A percentile compares a stretch with the other conserved stretches of the same genome.
Evolutionary conservation across 2,329 filamentous ascomycete species (phyloP).

Genomic region (Domatiomyces globalis): DNA sequence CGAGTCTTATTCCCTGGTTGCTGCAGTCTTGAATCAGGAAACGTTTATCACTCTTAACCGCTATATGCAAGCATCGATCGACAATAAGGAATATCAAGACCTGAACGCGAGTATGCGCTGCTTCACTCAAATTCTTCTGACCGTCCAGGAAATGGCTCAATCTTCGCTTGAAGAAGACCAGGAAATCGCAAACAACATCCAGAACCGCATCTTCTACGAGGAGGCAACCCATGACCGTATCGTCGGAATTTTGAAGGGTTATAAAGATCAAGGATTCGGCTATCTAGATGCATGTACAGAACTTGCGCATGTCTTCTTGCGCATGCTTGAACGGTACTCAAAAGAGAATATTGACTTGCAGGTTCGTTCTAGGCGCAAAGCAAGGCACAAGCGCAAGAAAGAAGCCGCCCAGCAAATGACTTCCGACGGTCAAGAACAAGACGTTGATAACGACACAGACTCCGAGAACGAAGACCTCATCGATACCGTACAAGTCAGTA

Average conservation of each 20-base stretch:
- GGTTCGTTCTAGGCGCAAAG: conserved; percentile 64
- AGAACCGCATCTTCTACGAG: conserved; percentile 96
- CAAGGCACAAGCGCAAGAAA: conserved; percentile 58
- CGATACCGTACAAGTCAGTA: conserved; percentile 54
- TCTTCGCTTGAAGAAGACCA: conserved; percentile 82
- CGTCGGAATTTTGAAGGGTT: conserved; percentile 64
- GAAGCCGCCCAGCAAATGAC: conserved; percentile 30
- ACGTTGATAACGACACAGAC: conserved; percentile 38
- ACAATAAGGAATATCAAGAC: conserved; percentile 76
- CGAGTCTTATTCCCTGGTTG: conserved; percentile 73
- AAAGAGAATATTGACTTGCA: conserved; percentile 93
- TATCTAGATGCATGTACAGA: conserved; percentile 90
- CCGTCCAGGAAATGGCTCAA: conserved; percentile 80
- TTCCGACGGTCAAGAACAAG: conserved; percentile 31
- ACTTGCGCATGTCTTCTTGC: conserved; percentile 76
- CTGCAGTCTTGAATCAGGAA: conserved; percentile 82
- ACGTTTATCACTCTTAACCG: conserved; percentile 82
- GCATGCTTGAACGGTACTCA: conserved; percentile 82
- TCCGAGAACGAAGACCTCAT: conserved; percentile 63
- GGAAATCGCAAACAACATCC: conserved; percentile 94
- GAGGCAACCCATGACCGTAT: conserved; percentile 84
- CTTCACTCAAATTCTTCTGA: conserved; percentile 85
- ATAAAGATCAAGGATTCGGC: conserved; percentile 85
- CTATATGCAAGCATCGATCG: conserved; percentile 62
- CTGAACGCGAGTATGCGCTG: conserved; percentile 80